Percentiles rank a stretch among this genome's conserved stretches.
Conservation (phyloP, 768 basidiomycete genomes). For the Macrocybe gigantea region DNA sequence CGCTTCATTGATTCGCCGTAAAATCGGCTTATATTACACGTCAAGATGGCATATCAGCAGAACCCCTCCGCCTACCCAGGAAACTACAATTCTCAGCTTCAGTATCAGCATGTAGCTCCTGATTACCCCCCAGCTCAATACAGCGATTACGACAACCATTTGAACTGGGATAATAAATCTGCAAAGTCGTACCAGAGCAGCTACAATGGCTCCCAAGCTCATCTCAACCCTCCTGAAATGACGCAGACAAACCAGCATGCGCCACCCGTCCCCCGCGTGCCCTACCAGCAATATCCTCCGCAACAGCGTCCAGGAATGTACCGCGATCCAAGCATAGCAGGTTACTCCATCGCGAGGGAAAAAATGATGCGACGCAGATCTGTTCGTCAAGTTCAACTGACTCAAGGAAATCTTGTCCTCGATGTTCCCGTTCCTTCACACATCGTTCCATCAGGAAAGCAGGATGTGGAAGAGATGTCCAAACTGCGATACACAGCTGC, state of each 20-base stretch:
- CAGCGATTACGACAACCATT: constrained; percentile 39
- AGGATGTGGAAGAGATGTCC: constrained; percentile 64
- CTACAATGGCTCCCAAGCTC: constrained; percentile 64
- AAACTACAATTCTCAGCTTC: constrained; percentile 14
- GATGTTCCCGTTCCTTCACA: constrained; percentile 77
- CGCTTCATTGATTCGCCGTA: too few species aligned
- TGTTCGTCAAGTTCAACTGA: constrained; percentile 71
- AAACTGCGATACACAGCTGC: constrained; percentile 88
- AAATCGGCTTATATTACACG: constrained; percentile 6
- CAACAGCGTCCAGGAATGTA: constrained; percentile 39
- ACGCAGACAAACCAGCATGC: constrained; percentile 34
- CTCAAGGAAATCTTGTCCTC: constrained; percentile 79
- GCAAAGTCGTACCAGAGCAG: constrained; percentile 60
- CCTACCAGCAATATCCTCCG: constrained; percentile 59
- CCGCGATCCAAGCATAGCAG: constrained; percentile 40
- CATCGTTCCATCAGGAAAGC: constrained; percentile 65
- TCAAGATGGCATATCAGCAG: constrained; percentile 48
- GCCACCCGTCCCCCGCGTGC: constrained; percentile 52
- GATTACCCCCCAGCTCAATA: constrained; percentile 33
- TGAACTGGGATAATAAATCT: constrained; percentile 46
- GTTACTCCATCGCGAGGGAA: constrained; percentile 66
- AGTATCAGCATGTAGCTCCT: constrained; percentile 18
- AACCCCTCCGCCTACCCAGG: constrained; percentile 49
- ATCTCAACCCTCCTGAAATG: constrained; percentile 65
- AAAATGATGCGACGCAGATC: constrained; percentile 81